Evolutionary conservation across 1,284 basidiomycete genomes (phyloP), one percentile per base, ranked within the genome.

Genomic region (Boletellus deceptivus): DNA sequence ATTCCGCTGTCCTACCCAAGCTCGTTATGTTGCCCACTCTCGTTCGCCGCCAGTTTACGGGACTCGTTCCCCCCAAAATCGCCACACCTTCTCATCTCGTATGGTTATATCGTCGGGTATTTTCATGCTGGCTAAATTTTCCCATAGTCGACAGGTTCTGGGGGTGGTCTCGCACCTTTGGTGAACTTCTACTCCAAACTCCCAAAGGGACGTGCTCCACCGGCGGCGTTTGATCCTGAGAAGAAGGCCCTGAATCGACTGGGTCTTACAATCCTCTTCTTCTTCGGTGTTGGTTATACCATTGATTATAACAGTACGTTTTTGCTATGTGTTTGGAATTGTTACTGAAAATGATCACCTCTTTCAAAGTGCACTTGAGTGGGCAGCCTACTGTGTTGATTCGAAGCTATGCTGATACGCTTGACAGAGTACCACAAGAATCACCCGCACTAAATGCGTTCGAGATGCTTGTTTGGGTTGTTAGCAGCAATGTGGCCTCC

Each of bases 101-200:
- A 72, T 67, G 89, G 70, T 20, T 25, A 27, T 4, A 13, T 10
- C 2, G 3, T 11, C 0, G 2, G 2, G 0, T 2, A 3, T 27
- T 9, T 41, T 0, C 6, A 16, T 22, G 9, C 24, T 2, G 11
- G 13, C 38, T 61, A 6, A 58, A 24, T 37, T 50, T 60, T 17
- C 17, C 43, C 25, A 6, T 33, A 86, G 88, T 82, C 88, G 49
- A 84, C 86, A 55, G 93, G 91, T 58, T 81, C 84, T 52, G 89
- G 87, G 50, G 83, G 82, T 48, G 85, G 89, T 59, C 89, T 96
- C 51, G 78, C 83, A 52, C 83, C 85, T 36, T 88, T 97, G 67
- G 92, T 97, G 58, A 83, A 89, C 66, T 97, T 97, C 74, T 98
- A 98, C 80, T 93, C 91, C 59, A 91, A 90, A 70, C 80, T 98